These are phyloP conservation scores for Oxytropis ochrocephala DNA, from an alignment of 306 rosid species.

Conservation along the genomic window DNA sequence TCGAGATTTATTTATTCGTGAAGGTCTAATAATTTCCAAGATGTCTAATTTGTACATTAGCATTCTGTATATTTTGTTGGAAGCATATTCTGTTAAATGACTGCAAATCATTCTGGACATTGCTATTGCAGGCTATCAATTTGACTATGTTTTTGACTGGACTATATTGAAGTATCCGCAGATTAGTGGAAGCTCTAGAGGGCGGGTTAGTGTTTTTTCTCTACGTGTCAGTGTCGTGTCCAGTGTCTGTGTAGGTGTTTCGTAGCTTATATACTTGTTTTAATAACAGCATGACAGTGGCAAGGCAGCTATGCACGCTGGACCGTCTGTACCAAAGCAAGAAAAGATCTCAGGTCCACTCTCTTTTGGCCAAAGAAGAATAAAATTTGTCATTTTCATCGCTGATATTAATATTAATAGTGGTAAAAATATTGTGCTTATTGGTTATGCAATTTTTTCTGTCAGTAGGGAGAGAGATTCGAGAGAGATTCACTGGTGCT, in stretches of 20 bases:
- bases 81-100: neutral
- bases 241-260: too few species aligned
- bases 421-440: neutral
- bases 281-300: slow-evolving; percentile 60
- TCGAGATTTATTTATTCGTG: slow-evolving; percentile 90
- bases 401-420: neutral
- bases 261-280: slow-evolving; percentile 29
- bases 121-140: slow-evolving; percentile 68
- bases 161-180: slow-evolving; percentile 82
- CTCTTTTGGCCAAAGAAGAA: slow-evolving; percentile 12
- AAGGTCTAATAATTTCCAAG: slow-evolving; percentile 47
- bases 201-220: slow-evolving; percentile 50
- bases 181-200: slow-evolving; percentile 66
- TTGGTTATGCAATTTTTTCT: slow-evolving; percentile 27
- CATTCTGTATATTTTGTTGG: slow-evolving; percentile 7
- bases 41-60: neutral
- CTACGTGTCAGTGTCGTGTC: too few species aligned
- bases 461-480: slow-evolving; percentile 86
- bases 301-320: slow-evolving; percentile 63
- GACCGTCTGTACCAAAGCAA: slow-evolving; percentile 77
- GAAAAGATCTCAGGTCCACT: slow-evolving; percentile 75
- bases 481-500: slow-evolving; percentile 85
- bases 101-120: slow-evolving; percentile 23
- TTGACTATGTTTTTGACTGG: slow-evolving; percentile 93
- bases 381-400: neutral